Base-by-base conservation (phyloP, 164 flowering plant genomes). In the Umbellularia californica region DNA sequence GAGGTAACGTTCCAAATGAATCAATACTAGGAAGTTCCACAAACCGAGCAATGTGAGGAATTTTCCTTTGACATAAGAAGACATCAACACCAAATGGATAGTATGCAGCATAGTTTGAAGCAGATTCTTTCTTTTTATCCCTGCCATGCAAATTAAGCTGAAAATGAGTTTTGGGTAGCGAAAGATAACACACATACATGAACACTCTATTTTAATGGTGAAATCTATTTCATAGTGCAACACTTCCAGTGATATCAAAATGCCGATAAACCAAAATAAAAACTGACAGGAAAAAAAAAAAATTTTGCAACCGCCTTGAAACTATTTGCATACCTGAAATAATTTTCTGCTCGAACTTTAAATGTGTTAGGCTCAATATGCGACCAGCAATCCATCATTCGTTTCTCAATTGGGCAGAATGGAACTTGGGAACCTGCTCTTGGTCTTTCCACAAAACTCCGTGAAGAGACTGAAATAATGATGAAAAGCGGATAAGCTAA, bases 61-160 rank as follows among this genome's bases (percentile, higher is more conserved):
- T 84, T 88, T 95, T 95, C 60, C 85, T 77, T 15, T 69, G 89
- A 70, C 88, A 86, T 82, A 93, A 82, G 82, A 87, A 95, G 65
- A 91, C 92, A 81, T 95, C 99, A 70, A 95, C 96, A 63, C 99
- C 99, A 79, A 91, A 87, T 10, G 99, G 98, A 80, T 87, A 83
- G 81, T 89, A 95, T 65, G 97, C 98, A 22, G 98, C 91, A 81
- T 79, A 65, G 65, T 82, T 89, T n/a, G 89, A 75, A 78, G 98
- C 97, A 74, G 86, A 81, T 0, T 93, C 99, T 83, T 95, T 95
- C 90, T 86, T 93, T 81, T 89, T 95, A 78, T 95, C 98, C 90
- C 99, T 95, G 88, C 72, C 78, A 85, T 22, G 70, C 9, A 75
- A 67, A 30, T 65, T 65, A 30, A 20, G 20, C 69, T 15, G 20